phyloP scores from a whole-genome alignment of 148 eudicot species.

The Persicaria maculosa region DNA sequence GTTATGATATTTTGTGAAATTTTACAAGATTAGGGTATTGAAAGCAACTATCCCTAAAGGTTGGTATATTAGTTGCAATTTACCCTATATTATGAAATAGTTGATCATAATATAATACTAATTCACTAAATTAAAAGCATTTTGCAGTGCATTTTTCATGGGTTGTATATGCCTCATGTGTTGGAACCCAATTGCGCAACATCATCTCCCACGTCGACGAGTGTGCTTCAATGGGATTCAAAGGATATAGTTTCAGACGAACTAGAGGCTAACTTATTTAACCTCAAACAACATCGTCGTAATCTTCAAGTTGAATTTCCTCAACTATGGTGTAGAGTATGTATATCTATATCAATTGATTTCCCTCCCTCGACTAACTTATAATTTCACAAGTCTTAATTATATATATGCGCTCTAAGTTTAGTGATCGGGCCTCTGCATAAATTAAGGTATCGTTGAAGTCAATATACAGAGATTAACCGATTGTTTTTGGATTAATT shows the following conservation, averaged over 20 bases:
- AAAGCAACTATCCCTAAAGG: too few relatives aligned
- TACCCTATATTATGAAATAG: too few relatives aligned
- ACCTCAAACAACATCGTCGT: background rate
- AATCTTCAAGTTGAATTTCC: background rate
- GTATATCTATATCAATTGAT: background rate
- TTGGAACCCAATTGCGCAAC: background rate
- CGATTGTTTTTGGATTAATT: background rate
- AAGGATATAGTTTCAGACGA: background rate
- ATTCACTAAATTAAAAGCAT: background rate
- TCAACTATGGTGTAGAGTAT: background rate
- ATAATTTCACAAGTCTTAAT: too few relatives aligned
- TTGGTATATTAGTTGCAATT: too few relatives aligned
- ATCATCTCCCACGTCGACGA: background rate
- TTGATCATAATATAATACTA: too few relatives aligned
- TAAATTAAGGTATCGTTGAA: too few relatives aligned
- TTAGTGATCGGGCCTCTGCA: too few relatives aligned
- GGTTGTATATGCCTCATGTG: background rate
- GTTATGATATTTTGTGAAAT: too few relatives aligned
- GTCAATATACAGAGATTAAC: too few relatives aligned
- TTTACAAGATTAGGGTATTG: too few relatives aligned
- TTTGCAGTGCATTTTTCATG: background rate
- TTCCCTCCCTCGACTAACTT: too few relatives aligned
- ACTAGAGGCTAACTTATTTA: background rate
- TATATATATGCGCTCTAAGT: too few relatives aligned
- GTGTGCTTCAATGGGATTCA: background rate